Conservation (phyloP, 169 alveolate species). For the Plasmodium gallinaceum region DNA sequence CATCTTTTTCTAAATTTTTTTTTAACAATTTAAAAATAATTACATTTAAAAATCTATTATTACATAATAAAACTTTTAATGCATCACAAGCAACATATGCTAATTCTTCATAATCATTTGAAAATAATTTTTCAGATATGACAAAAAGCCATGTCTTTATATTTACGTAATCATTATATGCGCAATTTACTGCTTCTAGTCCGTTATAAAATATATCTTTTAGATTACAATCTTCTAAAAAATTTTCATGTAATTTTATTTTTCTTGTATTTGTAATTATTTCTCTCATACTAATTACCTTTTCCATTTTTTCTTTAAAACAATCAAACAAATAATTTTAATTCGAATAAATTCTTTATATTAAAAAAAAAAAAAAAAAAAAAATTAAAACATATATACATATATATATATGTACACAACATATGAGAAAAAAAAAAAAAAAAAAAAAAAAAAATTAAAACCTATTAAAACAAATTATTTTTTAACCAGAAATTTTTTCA, state of each 20-base stretch:
- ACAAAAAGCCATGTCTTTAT: slow-evolving; percentile 74
- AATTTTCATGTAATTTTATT: slow-evolving; percentile 73
- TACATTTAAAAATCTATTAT: slow-evolving; percentile 48
- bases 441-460: not conserved
- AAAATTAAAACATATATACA: not conserved
- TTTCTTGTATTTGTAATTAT: slow-evolving; percentile 70
- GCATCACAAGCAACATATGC: slow-evolving; percentile 77
- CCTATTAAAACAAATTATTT: too few species aligned
- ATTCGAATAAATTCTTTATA: not conserved
- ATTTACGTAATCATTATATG: slow-evolving; percentile 74
- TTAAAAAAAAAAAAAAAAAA: not conserved
- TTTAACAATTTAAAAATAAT: slow-evolving; percentile 63
- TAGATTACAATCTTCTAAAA: slow-evolving; percentile 71
- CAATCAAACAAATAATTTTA: not conserved
- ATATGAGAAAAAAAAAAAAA: not conserved
- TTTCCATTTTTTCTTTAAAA: slow-evolving; percentile 58
- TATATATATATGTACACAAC: not conserved
- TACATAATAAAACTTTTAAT: slow-evolving; percentile 64
- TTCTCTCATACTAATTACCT: slow-evolving; percentile 71
- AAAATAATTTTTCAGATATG: slow-evolving; percentile 65
- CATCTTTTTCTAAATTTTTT: slow-evolving; percentile 57
- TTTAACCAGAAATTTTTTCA: too few species aligned
- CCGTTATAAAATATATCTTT: slow-evolving; percentile 72
- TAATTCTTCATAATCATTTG: slow-evolving; percentile 46
- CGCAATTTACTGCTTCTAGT: slow-evolving; percentile 64